phyloP scores from a whole-genome alignment of 129 eudicot species.

The Artemisia annua region DNA sequence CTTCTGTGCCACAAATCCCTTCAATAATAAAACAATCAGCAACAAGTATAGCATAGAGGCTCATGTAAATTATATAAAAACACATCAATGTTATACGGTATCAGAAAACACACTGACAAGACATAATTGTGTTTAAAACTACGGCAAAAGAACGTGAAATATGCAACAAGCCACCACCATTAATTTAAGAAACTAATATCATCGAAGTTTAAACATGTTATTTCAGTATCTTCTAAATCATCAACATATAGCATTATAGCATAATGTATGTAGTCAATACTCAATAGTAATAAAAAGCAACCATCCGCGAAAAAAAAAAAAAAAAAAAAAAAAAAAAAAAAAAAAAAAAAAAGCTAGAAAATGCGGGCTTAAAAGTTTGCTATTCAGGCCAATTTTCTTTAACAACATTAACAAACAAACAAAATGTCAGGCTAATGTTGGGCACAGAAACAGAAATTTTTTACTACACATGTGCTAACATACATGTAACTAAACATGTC shows the following conservation, averaged over 20 bases:
- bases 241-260: slow-evolving; percentile 3
- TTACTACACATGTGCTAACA: neutral
- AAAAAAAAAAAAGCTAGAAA: neutral
- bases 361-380: neutral
- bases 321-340: too few relatives aligned
- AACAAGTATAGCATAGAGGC: neutral
- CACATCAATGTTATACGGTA: too few relatives aligned
- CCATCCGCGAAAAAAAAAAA: neutral
- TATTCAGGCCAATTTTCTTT: neutral
- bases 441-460: neutral
- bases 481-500: neutral
- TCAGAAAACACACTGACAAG: too few relatives aligned
- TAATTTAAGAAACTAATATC: neutral
- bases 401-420: neutral
- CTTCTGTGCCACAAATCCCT: slow-evolving; percentile 55
- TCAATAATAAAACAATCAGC: neutral
- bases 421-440: neutral
- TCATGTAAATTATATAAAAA: neutral
- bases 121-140: too few relatives aligned
- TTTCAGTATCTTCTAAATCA: neutral
- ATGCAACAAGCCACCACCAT: neutral
- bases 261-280: too few relatives aligned
- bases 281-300: neutral
- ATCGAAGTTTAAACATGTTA: neutral
- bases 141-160: too few relatives aligned